Conservation (phyloP, 2,329 filamentous ascomycete genomes). For the Aureobasidium leucospermi region DNA sequence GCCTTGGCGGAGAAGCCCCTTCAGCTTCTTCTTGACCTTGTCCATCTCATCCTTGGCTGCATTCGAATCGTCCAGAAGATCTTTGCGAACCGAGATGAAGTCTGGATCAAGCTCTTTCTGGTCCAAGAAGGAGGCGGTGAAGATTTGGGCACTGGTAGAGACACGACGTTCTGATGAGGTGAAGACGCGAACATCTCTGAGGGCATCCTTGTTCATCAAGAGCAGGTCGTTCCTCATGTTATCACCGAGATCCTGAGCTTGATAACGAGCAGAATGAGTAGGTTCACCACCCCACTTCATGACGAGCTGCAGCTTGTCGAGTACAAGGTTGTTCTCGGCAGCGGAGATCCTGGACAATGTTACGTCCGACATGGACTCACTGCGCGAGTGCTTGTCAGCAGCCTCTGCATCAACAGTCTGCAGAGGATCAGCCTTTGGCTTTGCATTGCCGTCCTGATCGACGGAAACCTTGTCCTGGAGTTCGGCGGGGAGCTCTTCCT, state of each 20-base stretch:
- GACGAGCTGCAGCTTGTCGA: constrained; percentile 94
- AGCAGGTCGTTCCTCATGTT: constrained; percentile 94
- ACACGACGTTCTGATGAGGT: constrained; percentile 93
- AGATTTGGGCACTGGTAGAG: constrained; percentile 94
- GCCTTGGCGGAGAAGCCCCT: constrained; percentile 84
- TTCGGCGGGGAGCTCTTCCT: constrained; percentile 45
- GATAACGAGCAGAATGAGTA: constrained; percentile 92
- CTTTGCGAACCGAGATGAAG: constrained; percentile 85
- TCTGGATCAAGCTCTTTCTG: constrained; percentile 78
- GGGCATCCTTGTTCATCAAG: constrained; percentile 82
- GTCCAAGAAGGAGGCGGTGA: constrained; percentile 80
- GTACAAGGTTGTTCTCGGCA: constrained; percentile 81
- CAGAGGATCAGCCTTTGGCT: constrained; percentile 10
- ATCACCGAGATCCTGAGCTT: constrained; percentile 87
- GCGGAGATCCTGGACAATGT: constrained; percentile 93
- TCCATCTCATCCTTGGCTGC: constrained; percentile 99
- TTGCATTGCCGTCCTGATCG: constrained; percentile 17
- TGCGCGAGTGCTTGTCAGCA: constrained; percentile 49
- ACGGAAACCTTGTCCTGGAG: constrained; percentile 16
- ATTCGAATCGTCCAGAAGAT: constrained; percentile 93
- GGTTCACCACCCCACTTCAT: constrained; percentile 99
- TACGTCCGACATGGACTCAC: constrained; percentile 80
- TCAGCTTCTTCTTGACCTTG: constrained; percentile 99
- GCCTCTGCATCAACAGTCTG: background rate
- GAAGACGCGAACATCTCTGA: constrained; percentile 90